Base-by-base conservation (phyloP, 305 asterid genomes). In the Salvia sclarea region DNA sequence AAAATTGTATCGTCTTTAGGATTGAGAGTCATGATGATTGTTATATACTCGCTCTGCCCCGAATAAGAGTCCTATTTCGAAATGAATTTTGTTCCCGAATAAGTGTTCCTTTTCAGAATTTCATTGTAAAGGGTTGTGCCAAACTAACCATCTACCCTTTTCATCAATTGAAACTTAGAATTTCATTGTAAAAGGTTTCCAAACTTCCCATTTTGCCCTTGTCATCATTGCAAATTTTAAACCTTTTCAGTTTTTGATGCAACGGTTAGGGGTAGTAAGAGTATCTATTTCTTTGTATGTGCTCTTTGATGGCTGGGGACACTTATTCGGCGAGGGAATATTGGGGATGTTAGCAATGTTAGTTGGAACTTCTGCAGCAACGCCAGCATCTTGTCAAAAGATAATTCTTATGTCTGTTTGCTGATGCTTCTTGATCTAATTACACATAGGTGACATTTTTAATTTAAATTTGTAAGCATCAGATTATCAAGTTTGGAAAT, bases 341-440 rank as follows among this genome's bases (percentile, higher is more conserved):
- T 48, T 60, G 44, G 28, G 47, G 35, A 30, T 68, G 41, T 61
- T 64, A 53, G 45, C 48, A 17, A 13, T 13, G 43, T 49, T 56
- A 25, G 7, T 47, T 24, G 3, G 40, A 37, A 4, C 2, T 7
- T 22, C 0, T 12, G 25, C 5, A 20, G 61, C 63, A 52, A 22
- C 21, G 37, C n/a, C n/a, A n/a, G n/a, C n/a, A n/a, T 65, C 38
- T 49, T 14, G 14, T 17, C 43, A 20, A 8, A 8, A 7, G 52
- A 58, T 70, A 33, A 20, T 20, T 50, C 47, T 37, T 25, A 41
- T 56, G 33, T 14, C 49, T 45, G 21, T 47, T 33, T 22, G 31
- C 38, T 14, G 13, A 30, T 61, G 48, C 44, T 24, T 61, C 66
- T 60, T 76, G 18, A 17, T 25, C 22, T 5, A 41, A 22, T 65